Percentiles rank a stretch among this genome's conserved stretches.
Evolutionary conservation across 2,329 filamentous ascomycete species (phyloP).

Genomic region (Rugonectria rugulosa): DNA sequence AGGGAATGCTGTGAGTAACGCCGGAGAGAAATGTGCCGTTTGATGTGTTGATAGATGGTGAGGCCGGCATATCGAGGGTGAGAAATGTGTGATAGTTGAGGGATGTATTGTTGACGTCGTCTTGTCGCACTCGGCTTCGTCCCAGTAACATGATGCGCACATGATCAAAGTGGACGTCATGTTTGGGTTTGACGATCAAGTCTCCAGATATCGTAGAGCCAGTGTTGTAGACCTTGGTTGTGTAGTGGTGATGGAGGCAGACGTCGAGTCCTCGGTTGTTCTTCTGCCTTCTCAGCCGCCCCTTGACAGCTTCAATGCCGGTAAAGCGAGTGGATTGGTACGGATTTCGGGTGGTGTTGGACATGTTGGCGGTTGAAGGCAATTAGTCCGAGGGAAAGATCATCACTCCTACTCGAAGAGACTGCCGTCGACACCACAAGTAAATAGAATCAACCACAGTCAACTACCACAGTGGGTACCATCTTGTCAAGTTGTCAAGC

Average conservation of each 20-base stretch:
- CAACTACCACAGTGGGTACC: no score
- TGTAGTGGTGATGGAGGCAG: background rate
- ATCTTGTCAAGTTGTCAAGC: background rate
- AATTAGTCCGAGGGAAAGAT: no score
- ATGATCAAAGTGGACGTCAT: background rate
- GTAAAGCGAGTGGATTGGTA: background rate
- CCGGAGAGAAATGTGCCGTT: background rate
- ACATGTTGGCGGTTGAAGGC: no score
- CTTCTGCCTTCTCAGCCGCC: background rate
- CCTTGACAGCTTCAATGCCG: background rate
- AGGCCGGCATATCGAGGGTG: background rate
- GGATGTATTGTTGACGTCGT: background rate
- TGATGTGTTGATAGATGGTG: background rate
- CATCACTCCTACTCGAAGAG: no score
- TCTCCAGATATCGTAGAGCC: background rate
- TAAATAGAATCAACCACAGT: no score
- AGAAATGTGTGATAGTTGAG: background rate
- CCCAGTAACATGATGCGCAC: background rate
- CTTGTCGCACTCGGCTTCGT: background rate
- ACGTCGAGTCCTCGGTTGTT: background rate
- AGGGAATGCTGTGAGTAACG: background rate
- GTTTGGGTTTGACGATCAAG: background rate
- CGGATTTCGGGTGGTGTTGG: background rate
- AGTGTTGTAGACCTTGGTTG: background rate
- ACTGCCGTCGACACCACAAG: no score